Evolutionary conservation across 768 basidiomycete genomes (phyloP), one percentile per base, ranked within the genome.

Genomic region (Termitomyces sp.): DNA sequence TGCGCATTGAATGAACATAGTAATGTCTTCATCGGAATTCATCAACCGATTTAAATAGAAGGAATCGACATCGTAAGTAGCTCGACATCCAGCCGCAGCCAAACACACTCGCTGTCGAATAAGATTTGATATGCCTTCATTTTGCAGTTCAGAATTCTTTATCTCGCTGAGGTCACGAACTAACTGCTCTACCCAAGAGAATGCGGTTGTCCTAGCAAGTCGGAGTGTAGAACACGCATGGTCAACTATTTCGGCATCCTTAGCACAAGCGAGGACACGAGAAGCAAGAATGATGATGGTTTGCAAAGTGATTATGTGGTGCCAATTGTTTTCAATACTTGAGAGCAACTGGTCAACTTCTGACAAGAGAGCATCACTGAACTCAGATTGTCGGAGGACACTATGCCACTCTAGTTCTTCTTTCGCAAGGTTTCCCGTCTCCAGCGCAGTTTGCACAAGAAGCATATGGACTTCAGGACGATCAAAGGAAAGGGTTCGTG

Each of bases 391-490:
- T 5, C 47, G 49, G 6, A 79, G 62, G 18, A 79, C 75, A 1
- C 55, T 34, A 58, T 84, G 83, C 76, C 78, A 82, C 24, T 60
- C 63, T 52, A 68, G 58, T 20, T 42, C 52, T 4, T 60, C 62
- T 12, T 22, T 53, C 1, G 55, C 39, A 1, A 60, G 6, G 65
- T n/a, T 27, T 2, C 79, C 79, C 4, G 75, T 66, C 58, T 84
- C 79, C 57, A 71, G 75, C 1, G 68, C 71, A 20, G 80, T 70
- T 55, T 82, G 83, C 10, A 63, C 67, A 1, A 84, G 24, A 0
- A 84, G 67, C 0, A 69, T 54, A 57, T 79, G 71, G 0, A 84
- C 75, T 18, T 74, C 76, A 0, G 69, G 67, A 8, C 62, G 56
- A 24, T 69, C 65, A 55, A 84, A 76, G 9, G 69, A 72, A 54